Base-by-base conservation (phyloP, 2,329 filamentous ascomycete species). In the Beauveria caledonica region DNA sequence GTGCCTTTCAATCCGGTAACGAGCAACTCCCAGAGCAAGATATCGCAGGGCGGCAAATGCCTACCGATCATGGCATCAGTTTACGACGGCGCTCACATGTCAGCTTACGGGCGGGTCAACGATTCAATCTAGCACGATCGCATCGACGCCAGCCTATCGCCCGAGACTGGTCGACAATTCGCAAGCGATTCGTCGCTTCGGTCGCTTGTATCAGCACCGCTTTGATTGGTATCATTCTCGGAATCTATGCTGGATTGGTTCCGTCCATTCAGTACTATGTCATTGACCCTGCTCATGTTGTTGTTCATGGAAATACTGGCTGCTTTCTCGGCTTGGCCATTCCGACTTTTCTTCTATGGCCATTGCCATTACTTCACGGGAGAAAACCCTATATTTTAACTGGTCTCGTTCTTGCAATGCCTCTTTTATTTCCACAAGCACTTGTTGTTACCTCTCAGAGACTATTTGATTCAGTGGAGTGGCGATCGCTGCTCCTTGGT, bases 201-300 rank as follows among this genome's bases (percentile, higher is more conserved):
- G 82, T 90, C 61, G 85, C 87, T 10, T 92, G 89, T 68, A 75
- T 87, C 64, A 90, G 88, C 66, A 90, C 88, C 6, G 84, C 86
- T 15, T 76, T 90, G 58, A 78, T 92, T 50, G 89, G 89, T 0
- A 75, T 89, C 27, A 77, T 91, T 23, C 76, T 90, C 61, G 89
- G 89, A 1, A 87, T 92, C 23, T 93, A 92, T 69, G 86, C 87
- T 59, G 89, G 89, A 3, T 81, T 91, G 65, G 88, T 91, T 1
- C 88, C 89, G n/a, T 83, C 85, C 3, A 89, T 92, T 27, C 88
- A 92, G 68, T 91, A 91, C 70, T 86, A 85, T 66, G 83, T 92
- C 64, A 85, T 84, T 25, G 88, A 92, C 66, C 79, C 86, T 62
- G 74, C 83, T 49, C 87, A 90, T 66, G 78, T 83, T 62, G 80